These are phyloP conservation scores for Akanthomyces lecanii DNA, from an alignment of 2,329 filamentous ascomycete species.

Conservation along the genomic window DNA sequence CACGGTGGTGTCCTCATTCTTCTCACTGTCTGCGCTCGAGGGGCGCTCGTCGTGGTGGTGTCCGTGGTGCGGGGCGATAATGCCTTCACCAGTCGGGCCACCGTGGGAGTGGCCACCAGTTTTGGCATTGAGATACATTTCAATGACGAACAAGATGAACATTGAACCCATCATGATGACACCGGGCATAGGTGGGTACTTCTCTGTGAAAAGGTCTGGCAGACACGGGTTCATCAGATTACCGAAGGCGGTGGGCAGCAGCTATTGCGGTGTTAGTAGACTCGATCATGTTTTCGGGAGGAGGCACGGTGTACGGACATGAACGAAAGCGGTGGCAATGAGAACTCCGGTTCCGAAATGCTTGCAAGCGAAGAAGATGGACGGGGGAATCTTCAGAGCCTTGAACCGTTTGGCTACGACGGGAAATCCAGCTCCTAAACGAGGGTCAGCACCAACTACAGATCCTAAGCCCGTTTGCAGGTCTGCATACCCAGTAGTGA, in stretches of 20 bases:
- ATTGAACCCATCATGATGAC: conserved; percentile 63
- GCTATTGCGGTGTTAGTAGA: conserved; percentile 26
- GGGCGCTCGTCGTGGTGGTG: conserved; percentile 13
- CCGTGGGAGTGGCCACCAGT: conserved; percentile 56
- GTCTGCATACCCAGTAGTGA: conserved; percentile 25
- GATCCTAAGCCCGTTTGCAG: background rate
- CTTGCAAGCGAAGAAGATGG: conserved; percentile 58
- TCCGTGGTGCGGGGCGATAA: background rate
- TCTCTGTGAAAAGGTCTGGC: conserved; percentile 53
- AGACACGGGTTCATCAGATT: conserved; percentile 51
- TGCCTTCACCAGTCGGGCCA: conserved; percentile 43
- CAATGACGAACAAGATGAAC: conserved; percentile 58
- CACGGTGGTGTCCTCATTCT: conserved; percentile 24
- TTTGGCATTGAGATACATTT: conserved; percentile 58
- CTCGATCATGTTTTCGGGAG: background rate
- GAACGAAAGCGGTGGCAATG: conserved; percentile 69
- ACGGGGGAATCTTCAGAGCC: conserved; percentile 54
- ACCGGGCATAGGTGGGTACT: conserved; percentile 59
- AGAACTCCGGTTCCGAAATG: conserved; percentile 69
- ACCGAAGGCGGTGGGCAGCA: conserved; percentile 57
- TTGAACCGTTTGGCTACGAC: conserved; percentile 52
- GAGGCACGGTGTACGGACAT: conserved; percentile 39
- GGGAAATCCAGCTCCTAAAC: conserved; percentile 45
- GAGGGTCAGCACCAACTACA: background rate
- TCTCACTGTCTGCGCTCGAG: background rate